phyloP scores from a whole-genome alignment of 371 early-diverging fungal species.

The Rhizomucor miehei region DNA sequence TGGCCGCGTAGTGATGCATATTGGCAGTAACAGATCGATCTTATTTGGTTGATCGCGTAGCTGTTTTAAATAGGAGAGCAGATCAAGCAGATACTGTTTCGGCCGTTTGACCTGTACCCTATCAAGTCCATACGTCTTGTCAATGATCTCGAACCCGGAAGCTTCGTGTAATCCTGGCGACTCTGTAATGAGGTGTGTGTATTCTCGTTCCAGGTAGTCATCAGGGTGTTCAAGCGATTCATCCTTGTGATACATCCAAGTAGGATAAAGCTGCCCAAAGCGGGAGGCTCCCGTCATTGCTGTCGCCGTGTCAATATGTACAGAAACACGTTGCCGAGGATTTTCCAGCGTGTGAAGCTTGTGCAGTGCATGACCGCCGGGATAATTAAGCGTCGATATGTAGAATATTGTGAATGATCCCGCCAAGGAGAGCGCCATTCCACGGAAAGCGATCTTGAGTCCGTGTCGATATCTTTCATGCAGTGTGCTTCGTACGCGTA shows the following conservation, averaged over 20 bases:
- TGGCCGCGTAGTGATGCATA: constrained; percentile 20
- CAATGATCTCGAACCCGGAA: constrained; percentile 33
- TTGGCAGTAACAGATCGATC: constrained; percentile 12
- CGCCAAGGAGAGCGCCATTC: constrained; percentile 26
- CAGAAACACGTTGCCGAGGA: constrained; percentile 20
- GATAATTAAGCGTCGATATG: constrained; percentile 81
- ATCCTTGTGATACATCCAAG: constrained; percentile 69
- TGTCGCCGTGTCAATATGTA: constrained; percentile 81
- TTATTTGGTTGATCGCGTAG: background rate
- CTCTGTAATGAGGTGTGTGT: constrained; percentile 68
- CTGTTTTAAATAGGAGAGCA: background rate
- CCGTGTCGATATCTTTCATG: constrained; percentile 9
- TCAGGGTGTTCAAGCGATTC: constrained; percentile 45
- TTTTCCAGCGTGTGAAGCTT: constrained; percentile 56
- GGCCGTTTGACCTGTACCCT: constrained; percentile 16
- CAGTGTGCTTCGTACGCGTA: constrained; percentile 22
- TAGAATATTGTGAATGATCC: constrained; percentile 49
- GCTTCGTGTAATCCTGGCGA: constrained; percentile 8
- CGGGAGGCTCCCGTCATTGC: constrained; percentile 90
- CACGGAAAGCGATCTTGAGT: constrained; percentile 18
- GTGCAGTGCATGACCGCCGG: constrained; percentile 81
- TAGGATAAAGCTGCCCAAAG: constrained; percentile 50
- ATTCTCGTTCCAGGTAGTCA: constrained; percentile 55
- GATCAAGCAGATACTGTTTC: constrained; percentile 6
- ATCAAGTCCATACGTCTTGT: constrained; percentile 28